Percentiles rank a stretch among this genome's conserved stretches.
phyloP scores from a whole-genome alignment of 2,329 filamentous ascomycete genomes.

The Chaetomium strumarium region DNA sequence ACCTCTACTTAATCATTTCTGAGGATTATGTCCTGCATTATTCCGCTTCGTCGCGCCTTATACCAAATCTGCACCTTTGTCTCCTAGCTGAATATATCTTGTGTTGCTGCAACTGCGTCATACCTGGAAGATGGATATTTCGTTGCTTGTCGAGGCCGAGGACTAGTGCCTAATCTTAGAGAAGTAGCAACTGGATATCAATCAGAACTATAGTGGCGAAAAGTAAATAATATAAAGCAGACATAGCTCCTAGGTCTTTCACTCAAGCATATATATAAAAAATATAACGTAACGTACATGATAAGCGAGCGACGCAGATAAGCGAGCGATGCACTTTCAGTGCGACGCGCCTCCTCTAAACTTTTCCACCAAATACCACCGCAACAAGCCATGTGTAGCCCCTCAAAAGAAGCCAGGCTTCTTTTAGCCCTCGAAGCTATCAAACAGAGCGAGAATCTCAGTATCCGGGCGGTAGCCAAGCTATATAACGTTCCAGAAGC shows the following conservation, averaged over 20 bases:
- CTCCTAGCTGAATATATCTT: conserved; percentile 10
- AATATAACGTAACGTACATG: no score
- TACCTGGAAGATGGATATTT: conserved; percentile 10
- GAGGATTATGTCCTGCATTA: conserved; percentile 4
- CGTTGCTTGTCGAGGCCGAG: background rate
- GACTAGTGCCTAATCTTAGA: background rate
- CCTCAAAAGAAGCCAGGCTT: no score
- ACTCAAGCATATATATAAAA: conserved; percentile 1
- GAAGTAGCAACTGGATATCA: conserved; percentile 4
- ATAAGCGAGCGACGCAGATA: no score
- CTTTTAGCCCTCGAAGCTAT: no score
- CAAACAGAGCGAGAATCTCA: no score
- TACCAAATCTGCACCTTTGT: conserved; percentile 7
- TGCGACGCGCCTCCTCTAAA: no score
- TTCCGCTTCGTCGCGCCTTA: conserved; percentile 1
- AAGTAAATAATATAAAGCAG: conserved; percentile 8
- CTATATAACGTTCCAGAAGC: no score
- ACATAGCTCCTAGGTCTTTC: background rate
- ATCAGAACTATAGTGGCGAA: conserved; percentile 4
- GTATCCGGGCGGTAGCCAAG: no score
- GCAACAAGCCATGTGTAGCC: no score
- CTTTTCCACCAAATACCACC: no score
- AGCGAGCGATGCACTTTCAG: no score
- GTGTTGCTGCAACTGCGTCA: conserved; percentile 10
- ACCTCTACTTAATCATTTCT: conserved; percentile 2